phyloP scores from a whole-genome alignment of 2,329 filamentous ascomycete species.

The Ramichloridium luteum region DNA sequence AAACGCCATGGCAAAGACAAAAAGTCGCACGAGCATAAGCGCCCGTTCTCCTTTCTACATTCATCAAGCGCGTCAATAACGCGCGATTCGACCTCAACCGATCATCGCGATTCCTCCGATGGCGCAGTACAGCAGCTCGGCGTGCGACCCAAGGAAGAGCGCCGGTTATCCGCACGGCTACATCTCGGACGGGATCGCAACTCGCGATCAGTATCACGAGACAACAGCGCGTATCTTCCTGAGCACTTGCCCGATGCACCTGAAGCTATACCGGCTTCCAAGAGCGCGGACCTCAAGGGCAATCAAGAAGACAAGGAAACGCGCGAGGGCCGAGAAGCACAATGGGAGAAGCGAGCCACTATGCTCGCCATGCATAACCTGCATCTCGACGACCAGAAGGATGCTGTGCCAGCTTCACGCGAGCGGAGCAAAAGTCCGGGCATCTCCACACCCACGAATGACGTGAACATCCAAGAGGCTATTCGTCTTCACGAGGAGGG shows the following conservation, averaged over 20 bases:
- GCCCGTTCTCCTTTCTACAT: slow-evolving; percentile 25
- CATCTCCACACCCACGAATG: slow-evolving; percentile 28
- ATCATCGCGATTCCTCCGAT: slow-evolving; percentile 5
- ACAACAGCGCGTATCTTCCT: slow-evolving; percentile 63
- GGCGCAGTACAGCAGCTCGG: slow-evolving; percentile 12
- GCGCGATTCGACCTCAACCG: slow-evolving; percentile 12
- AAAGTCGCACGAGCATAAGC: slow-evolving; percentile 18
- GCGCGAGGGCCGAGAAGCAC: slow-evolving; percentile 49
- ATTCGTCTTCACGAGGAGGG: slow-evolving; percentile 84
- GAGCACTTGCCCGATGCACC: slow-evolving; percentile 72
- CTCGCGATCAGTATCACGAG: slow-evolving; percentile 37
- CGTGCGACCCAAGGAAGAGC: slow-evolving; percentile 23
- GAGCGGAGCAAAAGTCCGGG: slow-evolving; percentile 23
- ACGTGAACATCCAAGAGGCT: slow-evolving; percentile 76
- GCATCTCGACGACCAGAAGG: slow-evolving; percentile 25
- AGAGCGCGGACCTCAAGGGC: not conserved
- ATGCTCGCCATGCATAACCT: slow-evolving; percentile 53
- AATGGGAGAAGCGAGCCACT: slow-evolving; percentile 93
- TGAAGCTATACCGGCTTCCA: slow-evolving; percentile 38
- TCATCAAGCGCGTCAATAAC: slow-evolving; percentile 21
- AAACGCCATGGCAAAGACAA: slow-evolving; percentile 6
- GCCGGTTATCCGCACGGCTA: slow-evolving; percentile 55
- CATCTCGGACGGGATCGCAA: slow-evolving; percentile 49
- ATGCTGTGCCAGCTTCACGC: slow-evolving; percentile 3
- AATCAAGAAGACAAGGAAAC: slow-evolving; percentile 20